Evolutionary conservation across 257 asterid genomes (phyloP).

Genomic region (Solanum chiquidenum): DNA sequence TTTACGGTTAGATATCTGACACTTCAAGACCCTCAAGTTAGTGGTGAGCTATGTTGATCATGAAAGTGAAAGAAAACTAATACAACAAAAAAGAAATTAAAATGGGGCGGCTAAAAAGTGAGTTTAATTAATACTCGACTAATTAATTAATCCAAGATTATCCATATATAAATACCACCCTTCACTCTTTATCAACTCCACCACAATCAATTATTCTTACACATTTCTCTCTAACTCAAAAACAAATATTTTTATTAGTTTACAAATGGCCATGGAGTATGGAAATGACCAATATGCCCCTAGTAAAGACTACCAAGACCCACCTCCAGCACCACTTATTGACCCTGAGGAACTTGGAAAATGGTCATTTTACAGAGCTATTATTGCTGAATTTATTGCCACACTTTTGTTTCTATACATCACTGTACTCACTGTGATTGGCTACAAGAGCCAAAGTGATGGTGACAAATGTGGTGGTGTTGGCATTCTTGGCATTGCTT

Average conservation of each 20-base stretch:
- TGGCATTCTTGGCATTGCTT: slow-evolving; percentile 72
- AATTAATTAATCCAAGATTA: neutral
- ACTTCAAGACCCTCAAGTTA: no score
- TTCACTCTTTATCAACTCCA: neutral
- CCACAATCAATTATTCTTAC: neutral
- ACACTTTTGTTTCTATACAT: slow-evolving; percentile 52
- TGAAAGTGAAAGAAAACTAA: neutral
- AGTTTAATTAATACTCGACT: neutral
- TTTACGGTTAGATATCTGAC: neutral
- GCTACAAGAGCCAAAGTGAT: slow-evolving; percentile 54
- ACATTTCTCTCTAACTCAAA: neutral
- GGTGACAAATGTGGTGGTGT: slow-evolving; percentile 57
- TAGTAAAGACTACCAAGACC: slow-evolving; percentile 56
- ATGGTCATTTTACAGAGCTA: slow-evolving; percentile 64
- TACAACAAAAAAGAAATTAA: neutral
- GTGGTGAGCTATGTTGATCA: neutral
- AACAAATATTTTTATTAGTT: neutral
- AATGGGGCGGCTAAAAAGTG: neutral
- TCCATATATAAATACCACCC: neutral
- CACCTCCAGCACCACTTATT: slow-evolving; percentile 54
- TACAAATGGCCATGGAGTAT: slow-evolving; percentile 31
- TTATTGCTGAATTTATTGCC: slow-evolving; percentile 57
- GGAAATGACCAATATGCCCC: neutral
- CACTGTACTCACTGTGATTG: slow-evolving; percentile 62
- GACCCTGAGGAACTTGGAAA: slow-evolving; percentile 44